These are phyloP conservation scores for Auricularia heimuer DNA, from an alignment of 768 basidiomycete species.

Conservation along the genomic window DNA sequence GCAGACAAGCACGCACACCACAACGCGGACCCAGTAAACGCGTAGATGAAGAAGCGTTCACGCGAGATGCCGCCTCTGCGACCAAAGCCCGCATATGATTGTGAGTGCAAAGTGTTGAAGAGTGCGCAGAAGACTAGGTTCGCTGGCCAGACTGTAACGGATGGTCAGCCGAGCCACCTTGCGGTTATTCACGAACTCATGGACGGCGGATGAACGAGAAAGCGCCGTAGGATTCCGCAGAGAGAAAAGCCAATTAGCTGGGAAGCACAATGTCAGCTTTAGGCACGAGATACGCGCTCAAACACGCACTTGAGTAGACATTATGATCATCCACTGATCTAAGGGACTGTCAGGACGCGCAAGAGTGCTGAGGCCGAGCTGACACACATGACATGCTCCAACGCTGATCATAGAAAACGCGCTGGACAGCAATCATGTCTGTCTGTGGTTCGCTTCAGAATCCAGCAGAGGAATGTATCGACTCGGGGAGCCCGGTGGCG, in stretches of 20 bases:
- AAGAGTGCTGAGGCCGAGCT: background rate
- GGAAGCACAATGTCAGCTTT: background rate
- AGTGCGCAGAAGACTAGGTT: constrained; percentile 70
- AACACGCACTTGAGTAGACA: constrained; percentile 34
- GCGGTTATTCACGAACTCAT: constrained; percentile 21
- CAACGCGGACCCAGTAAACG: constrained; percentile 36
- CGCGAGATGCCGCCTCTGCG: constrained; percentile 43
- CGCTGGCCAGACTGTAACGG: constrained; percentile 57
- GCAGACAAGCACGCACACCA: constrained; percentile 27
- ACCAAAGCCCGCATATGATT: constrained; percentile 29
- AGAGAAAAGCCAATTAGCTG: constrained; percentile 78
- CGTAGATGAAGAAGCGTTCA: constrained; percentile 49
- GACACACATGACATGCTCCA: constrained; percentile 35
- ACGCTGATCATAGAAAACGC: constrained; percentile 52
- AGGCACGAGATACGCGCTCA: background rate
- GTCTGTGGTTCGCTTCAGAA: constrained; percentile 22
- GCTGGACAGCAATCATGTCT: constrained; percentile 65
- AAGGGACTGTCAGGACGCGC: background rate
- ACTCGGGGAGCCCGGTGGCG: no score
- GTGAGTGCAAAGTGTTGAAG: constrained; percentile 73
- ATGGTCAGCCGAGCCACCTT: background rate
- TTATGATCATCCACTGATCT: constrained; percentile 64
- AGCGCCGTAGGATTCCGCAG: constrained; percentile 63
- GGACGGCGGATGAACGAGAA: constrained; percentile 58
- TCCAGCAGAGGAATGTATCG: background rate